A percentile compares a stretch with the other conserved stretches of the same genome.
Evolutionary conservation across 129 eudicot genomes (phyloP).

Genomic region (Artemisia argyi): DNA sequence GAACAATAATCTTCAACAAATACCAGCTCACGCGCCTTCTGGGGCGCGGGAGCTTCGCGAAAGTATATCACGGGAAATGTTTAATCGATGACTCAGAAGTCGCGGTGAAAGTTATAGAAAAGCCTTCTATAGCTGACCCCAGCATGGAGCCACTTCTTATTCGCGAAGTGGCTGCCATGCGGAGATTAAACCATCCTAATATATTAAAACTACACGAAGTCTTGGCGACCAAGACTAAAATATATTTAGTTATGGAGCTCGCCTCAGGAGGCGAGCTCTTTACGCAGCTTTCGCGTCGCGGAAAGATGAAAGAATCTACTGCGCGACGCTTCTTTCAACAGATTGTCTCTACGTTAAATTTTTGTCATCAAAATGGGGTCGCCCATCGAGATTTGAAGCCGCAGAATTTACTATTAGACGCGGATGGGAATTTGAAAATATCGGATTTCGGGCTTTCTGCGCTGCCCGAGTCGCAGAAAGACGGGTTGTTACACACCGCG

Average conservation of each 20-base stretch:
- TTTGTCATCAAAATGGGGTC: constrained; percentile 77
- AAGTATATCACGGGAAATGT: constrained; percentile 56
- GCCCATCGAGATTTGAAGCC: constrained; percentile 85
- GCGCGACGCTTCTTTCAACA: constrained; percentile 63
- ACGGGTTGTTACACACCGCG: constrained; percentile 41
- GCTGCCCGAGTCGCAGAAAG: constrained; percentile 48
- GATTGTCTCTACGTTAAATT: constrained; percentile 62
- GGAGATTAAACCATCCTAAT: constrained; percentile 69
- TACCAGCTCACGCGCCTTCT: constrained; percentile 67
- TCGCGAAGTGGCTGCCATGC: constrained; percentile 84
- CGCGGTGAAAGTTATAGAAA: constrained; percentile 71
- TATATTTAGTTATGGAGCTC: constrained; percentile 90
- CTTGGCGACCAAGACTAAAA: constrained; percentile 71
- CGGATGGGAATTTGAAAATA: constrained; percentile 41
- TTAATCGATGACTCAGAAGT: constrained; percentile 40
- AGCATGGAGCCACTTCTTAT: constrained; percentile 62
- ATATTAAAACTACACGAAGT: constrained; percentile 74
- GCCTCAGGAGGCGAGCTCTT: constrained; percentile 74
- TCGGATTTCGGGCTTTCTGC: constrained; percentile 90
- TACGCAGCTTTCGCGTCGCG: constrained; percentile 48
- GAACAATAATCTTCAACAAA: constrained; percentile 52
- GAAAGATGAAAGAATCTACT: constrained; percentile 58
- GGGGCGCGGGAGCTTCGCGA: constrained; percentile 85
- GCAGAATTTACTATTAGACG: constrained; percentile 60
- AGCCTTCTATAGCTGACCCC: constrained; percentile 40